A percentile compares a stretch with the other conserved stretches of the same genome.
These are phyloP conservation scores for Logfia minima DNA, from an alignment of 129 eudicot species.

Conservation along the genomic window DNA sequence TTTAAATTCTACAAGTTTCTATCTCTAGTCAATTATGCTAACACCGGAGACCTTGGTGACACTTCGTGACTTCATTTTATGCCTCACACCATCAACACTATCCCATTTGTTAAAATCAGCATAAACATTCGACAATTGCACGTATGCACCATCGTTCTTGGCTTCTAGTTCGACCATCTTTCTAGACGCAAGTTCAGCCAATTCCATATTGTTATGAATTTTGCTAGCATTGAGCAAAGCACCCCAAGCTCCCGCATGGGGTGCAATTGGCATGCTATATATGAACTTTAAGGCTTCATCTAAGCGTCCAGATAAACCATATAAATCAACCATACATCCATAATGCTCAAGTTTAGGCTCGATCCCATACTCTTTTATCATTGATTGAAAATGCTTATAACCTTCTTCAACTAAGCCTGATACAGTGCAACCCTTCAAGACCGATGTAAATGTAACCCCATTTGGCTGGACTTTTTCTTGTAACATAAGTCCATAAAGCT, in stretches of 20 bases:
- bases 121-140: constrained; percentile 50
- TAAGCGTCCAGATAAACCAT: constrained; percentile 44
- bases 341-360: constrained; percentile 43
- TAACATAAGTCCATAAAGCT: constrained; percentile 25
- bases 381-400: constrained; percentile 36
- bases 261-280: constrained; percentile 39
- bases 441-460: constrained; percentile 39
- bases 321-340: constrained; percentile 53
- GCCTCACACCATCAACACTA: constrained; percentile 40
- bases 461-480: constrained; percentile 35
- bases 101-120: constrained; percentile 46
- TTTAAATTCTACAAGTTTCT: not conserved
- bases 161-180: constrained; percentile 38
- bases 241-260: constrained; percentile 47
- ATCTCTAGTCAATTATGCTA: constrained; percentile 18
- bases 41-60: constrained; percentile 42
- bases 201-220: constrained; percentile 27
- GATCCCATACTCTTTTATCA: constrained; percentile 32
- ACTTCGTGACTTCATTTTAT: constrained; percentile 32
- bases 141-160: constrained; percentile 37
- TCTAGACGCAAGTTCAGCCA: constrained; percentile 48
- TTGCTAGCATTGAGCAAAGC: constrained; percentile 51
- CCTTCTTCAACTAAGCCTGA: constrained; percentile 47
- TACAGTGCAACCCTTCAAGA: constrained; percentile 48
- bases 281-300: constrained; percentile 45